These are phyloP conservation scores for Phytophthora kernoviae DNA, from an alignment of 352 stramenopile species.

Conservation along the genomic window DNA sequence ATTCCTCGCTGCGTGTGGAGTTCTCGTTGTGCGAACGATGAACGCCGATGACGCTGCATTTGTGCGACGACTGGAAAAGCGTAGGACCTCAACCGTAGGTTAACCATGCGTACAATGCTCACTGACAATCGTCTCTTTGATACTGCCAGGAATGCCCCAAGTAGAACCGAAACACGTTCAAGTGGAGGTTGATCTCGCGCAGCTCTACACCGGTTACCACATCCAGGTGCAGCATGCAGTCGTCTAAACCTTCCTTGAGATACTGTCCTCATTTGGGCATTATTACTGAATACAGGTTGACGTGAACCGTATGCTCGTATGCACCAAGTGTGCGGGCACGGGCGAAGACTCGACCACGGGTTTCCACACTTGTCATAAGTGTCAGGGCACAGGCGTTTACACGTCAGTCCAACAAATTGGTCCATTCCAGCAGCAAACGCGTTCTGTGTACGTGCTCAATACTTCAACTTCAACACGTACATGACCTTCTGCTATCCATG, in stretches of 20 bases:
- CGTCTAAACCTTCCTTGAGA: background rate
- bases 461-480: too few species aligned
- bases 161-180: constrained; percentile 39
- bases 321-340: constrained; percentile 43
- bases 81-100: constrained; percentile 4
- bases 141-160: constrained; percentile 23
- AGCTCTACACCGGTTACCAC: constrained; percentile 40
- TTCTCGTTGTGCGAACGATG: constrained; percentile 9
- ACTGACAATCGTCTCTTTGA: background rate
- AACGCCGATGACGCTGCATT: constrained; percentile 12
- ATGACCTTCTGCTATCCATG: background rate
- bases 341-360: constrained; percentile 36
- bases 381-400: constrained; percentile 37
- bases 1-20: constrained; percentile 3
- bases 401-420: constrained; percentile 42
- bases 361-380: constrained; percentile 51
- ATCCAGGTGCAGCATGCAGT: constrained; percentile 3
- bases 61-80: constrained; percentile 6
- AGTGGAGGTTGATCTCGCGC: constrained; percentile 38
- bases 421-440: constrained; percentile 45
- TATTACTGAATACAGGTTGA: constrained; percentile 12
- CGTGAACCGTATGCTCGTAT: constrained; percentile 32
- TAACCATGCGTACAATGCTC: background rate
- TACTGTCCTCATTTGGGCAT: background rate
- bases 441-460: constrained; percentile 26